Base-by-base conservation (phyloP, 2,329 filamentous ascomycete genomes). In the Fusarium napiforme region DNA sequence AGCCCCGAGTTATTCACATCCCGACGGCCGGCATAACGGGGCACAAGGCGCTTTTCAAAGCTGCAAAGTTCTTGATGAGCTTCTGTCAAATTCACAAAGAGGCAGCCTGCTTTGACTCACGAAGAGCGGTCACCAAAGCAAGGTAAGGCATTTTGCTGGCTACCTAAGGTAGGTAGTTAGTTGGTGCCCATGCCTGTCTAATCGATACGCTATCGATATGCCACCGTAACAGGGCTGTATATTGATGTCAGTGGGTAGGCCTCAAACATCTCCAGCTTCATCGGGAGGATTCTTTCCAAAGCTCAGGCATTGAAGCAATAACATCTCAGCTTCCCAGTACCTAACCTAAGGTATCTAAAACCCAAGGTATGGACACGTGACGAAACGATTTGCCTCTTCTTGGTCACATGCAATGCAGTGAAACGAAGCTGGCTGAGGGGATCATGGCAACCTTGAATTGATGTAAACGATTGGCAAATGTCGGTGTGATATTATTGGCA, bases 401-500 rank as follows among this genome's bases (percentile, higher is more conserved):
- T 60, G 62, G 59, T 62, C 64, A 71, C 61, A 66, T 71, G 68
- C 67, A 58, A 66, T 30, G 55, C 58, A 53, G 52, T 60, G 71
- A 64, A 60, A 56, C 62, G 45, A 67, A 63, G 57, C 53, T 58
- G 62, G 57, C 23, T 52, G 37, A 36, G 34, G 50, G 32, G 32
- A 49, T 49, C n/a, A 37, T 37, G 49, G 47, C 42, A 64, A 42
- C 56, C 56, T 64, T 72, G 62, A 55, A 67, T 72, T 57, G 40
- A 52, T 60, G 68, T 60, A 57, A 67, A 75, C 65, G 46, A 69
- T 72, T 67, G 67, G 60, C 72, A 77, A 76, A 73, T 76, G 75
- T 77, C 75, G 75, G 75, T 77, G 75, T 75, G 72, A 57, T 72
- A 60, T 63, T 61, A 62, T 69, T 71, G 69, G 59, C 52, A 60